Conservation (phyloP, 768 basidiomycete genomes). For the Pholiota molesta region DNA sequence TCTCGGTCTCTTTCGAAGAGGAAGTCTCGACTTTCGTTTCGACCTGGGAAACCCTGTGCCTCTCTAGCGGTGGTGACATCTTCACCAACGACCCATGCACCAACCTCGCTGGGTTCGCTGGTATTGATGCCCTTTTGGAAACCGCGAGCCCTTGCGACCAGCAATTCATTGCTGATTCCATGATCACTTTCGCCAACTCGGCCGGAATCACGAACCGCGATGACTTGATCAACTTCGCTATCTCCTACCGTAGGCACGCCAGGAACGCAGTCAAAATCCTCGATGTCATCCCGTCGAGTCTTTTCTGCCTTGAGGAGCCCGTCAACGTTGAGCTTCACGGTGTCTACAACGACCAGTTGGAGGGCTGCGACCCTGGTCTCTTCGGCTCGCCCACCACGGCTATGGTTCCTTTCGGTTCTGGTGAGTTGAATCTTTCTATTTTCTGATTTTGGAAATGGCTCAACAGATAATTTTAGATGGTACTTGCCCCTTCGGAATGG, state of each 20-base stretch:
- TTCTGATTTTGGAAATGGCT: background rate
- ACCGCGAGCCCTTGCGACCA: slow-evolving; percentile 50
- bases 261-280: slow-evolving; percentile 46
- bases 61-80: slow-evolving; percentile 43
- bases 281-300: slow-evolving; percentile 46
- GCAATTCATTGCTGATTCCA: slow-evolving; percentile 50
- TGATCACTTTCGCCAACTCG: slow-evolving; percentile 54
- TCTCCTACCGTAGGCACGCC: slow-evolving; percentile 44
- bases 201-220: slow-evolving; percentile 39
- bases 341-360: slow-evolving; percentile 42
- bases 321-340: slow-evolving; percentile 44
- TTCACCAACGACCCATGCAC: slow-evolving; percentile 44
- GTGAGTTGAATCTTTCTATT: slow-evolving; percentile 29
- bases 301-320: slow-evolving; percentile 45
- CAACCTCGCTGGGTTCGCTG: slow-evolving; percentile 39
- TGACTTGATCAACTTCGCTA: slow-evolving; percentile 43
- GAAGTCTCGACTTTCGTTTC: slow-evolving; percentile 33
- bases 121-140: slow-evolving; percentile 47
- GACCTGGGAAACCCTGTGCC: slow-evolving; percentile 49
- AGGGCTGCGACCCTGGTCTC: slow-evolving; percentile 45
- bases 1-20: slow-evolving; percentile 31
- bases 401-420: slow-evolving; percentile 46
- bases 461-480: slow-evolving; percentile 30
- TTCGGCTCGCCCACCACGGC: slow-evolving; percentile 43
- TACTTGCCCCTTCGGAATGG: slow-evolving; percentile 48